Percentiles rank a stretch among this genome's conserved stretches.
phyloP scores from a whole-genome alignment of 2,329 filamentous ascomycete genomes.

The Sarocladium oryzae region DNA sequence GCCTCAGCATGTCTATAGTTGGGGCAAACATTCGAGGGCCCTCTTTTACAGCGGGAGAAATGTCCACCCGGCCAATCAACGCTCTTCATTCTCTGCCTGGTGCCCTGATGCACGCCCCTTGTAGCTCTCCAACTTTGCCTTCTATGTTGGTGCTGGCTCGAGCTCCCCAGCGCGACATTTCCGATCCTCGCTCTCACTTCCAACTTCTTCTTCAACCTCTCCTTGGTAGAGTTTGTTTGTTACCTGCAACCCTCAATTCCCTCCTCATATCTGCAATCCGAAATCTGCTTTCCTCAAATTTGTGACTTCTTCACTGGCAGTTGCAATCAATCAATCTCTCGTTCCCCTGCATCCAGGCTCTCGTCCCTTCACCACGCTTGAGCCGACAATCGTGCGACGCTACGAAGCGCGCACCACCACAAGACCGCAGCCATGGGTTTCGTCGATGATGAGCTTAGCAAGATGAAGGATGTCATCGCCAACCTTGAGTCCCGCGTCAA shows the following conservation, averaged over 20 bases:
- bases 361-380: background rate
- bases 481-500: slow-evolving; percentile 81
- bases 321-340: slow-evolving; percentile 3
- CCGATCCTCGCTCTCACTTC: background rate
- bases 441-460: slow-evolving; percentile 77
- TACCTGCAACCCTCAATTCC: slow-evolving; percentile 2
- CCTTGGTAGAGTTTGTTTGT: background rate
- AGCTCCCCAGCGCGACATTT: slow-evolving; percentile 7
- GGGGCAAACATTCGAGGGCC: background rate
- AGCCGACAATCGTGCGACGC: slow-evolving; percentile 7
- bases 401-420: slow-evolving; percentile 9
- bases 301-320: slow-evolving; percentile 10
- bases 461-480: slow-evolving; percentile 76
- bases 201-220: slow-evolving; percentile 11
- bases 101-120: background rate
- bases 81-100: no score
- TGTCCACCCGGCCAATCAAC: background rate
- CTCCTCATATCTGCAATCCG: background rate
- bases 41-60: background rate
- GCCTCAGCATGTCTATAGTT: background rate
- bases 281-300: background rate
- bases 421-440: slow-evolving; percentile 66
- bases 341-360: background rate
- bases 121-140: background rate
- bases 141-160: background rate